A percentile compares a stretch with the other conserved stretches of the same genome.
Conservation (phyloP, 345 rosid species). For the Populus alba region DNA sequence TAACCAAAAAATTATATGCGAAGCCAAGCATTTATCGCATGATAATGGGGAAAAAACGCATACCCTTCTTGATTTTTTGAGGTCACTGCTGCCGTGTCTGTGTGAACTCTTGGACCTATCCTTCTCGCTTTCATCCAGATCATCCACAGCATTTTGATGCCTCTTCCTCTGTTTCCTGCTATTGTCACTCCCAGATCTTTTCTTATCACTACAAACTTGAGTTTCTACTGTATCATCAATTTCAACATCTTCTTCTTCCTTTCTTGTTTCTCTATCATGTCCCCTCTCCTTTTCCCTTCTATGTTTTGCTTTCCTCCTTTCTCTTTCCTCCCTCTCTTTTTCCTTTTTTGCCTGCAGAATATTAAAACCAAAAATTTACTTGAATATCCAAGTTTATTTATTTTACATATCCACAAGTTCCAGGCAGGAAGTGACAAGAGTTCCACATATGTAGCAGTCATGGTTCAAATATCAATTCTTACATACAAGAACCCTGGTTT, state of each 20-base stretch:
- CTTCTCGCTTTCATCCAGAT: slow-evolving; percentile 49
- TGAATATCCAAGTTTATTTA: not conserved
- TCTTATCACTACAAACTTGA: slow-evolving; percentile 40
- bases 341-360: slow-evolving; percentile 60
- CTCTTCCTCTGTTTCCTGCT: slow-evolving; percentile 59
- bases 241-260: slow-evolving; percentile 48
- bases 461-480: not conserved
- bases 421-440: not conserved
- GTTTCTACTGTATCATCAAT: slow-evolving; percentile 39
- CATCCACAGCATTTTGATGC: slow-evolving; percentile 45
- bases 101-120: slow-evolving; percentile 50
- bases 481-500: not conserved
- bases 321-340: slow-evolving; percentile 67
- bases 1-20: not conserved
- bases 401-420: not conserved
- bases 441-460: not conserved
- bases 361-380: slow-evolving; percentile 8
- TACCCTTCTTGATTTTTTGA: slow-evolving; percentile 66
- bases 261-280: slow-evolving; percentile 54
- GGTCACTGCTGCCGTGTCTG: slow-evolving; percentile 48
- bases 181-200: slow-evolving; percentile 56
- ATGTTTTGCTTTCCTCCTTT: slow-evolving; percentile 57
- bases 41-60: slow-evolving; percentile 10
- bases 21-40: slow-evolving; percentile 6
- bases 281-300: slow-evolving; percentile 68